phyloP scores from a whole-genome alignment of 2,329 filamentous ascomycete species.

The Colletotrichum musae region DNA sequence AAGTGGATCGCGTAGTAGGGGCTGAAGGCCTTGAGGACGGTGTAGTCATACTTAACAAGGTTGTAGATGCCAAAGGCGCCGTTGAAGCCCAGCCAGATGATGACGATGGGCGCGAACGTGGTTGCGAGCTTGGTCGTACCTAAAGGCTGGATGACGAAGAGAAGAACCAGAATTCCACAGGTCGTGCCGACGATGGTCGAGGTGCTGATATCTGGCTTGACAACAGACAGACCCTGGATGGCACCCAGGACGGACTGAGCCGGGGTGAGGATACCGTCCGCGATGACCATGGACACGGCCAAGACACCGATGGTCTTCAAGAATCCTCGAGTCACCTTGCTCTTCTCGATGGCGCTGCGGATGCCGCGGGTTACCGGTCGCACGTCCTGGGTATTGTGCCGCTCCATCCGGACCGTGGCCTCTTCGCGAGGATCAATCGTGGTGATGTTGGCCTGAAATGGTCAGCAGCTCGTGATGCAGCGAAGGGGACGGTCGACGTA shows the following conservation, averaged over 20 bases:
- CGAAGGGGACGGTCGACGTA: conserved; percentile 46
- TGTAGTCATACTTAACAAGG: conserved; percentile 64
- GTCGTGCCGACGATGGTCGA: conserved; percentile 73
- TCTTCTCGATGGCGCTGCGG: conserved; percentile 71
- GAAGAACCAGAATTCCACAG: conserved; percentile 74
- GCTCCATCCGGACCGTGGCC: conserved; percentile 70
- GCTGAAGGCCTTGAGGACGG: conserved; percentile 70
- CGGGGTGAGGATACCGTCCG: conserved; percentile 76
- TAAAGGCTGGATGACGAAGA: conserved; percentile 76
- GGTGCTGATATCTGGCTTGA: conserved; percentile 68
- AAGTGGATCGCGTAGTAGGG: conserved; percentile 74
- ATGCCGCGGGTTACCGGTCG: conserved; percentile 65
- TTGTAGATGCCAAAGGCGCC: conserved; percentile 75
- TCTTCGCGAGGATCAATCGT: conserved; percentile 70
- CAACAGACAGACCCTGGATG: conserved; percentile 75
- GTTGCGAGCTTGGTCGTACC: conserved; percentile 73
- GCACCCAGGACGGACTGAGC: conserved; percentile 80
- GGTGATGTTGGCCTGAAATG: conserved; percentile 68
- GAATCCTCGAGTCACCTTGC: conserved; percentile 62
- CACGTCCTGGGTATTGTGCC: conserved; percentile 71
- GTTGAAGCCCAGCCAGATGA: conserved; percentile 78
- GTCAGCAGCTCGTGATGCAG: conserved; percentile 16
- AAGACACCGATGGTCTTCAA: conserved; percentile 76
- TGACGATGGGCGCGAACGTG: conserved; percentile 76
- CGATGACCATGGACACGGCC: conserved; percentile 77